Base-by-base conservation (phyloP, 176 grass and related monocot species). In the Eragrostis nindensis region DNA sequence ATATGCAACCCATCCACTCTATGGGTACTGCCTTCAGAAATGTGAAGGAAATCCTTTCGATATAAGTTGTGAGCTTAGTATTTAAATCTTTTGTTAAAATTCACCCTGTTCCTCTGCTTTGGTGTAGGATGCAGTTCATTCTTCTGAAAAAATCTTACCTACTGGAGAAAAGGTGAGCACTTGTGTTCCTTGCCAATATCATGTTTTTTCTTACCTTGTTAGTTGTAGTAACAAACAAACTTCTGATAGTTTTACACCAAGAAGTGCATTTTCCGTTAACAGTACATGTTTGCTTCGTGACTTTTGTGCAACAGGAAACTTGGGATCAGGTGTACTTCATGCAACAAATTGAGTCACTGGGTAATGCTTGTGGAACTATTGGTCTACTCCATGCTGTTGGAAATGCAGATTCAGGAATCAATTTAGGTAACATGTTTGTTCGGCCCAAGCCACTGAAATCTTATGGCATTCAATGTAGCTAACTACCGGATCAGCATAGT, bases 311-410 rank as follows among this genome's bases (percentile, higher is more conserved):
- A 17, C 73, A 97, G 91, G 80, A 88, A 74, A 60, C 16, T 40
- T 49, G 10, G 62, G 77, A 83, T 12, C 62, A 86, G 29, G 81
- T 97, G 48, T 97, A 90, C 77, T 97, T 92, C 60, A 78, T 97
- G 38, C 86, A 94, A 52, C 94, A 94, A 82, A 91, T 76, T 3
- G 63, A 81, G 26, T 76, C 94, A 10, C 73, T 97, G 73, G 91
- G 89, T 55, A 97, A 97, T 97, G 94, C 89, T 86, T 97, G 94
- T 90, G 94, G 94, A 71, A 97, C 91, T 74, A 84, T 97, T 7
- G 91, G 83, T 59, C 60, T 97, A 54, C 85, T 97, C 82, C 91
- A 97, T 92, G 89, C 91, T 81, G 48, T 90, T 54, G 89, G 91
- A 60, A 97, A 97, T 86, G 76, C 80, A 25, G 75, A 43, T 48